Base-by-base conservation (phyloP, 176 grass and related monocot species). In the Aechmea fasciata region DNA sequence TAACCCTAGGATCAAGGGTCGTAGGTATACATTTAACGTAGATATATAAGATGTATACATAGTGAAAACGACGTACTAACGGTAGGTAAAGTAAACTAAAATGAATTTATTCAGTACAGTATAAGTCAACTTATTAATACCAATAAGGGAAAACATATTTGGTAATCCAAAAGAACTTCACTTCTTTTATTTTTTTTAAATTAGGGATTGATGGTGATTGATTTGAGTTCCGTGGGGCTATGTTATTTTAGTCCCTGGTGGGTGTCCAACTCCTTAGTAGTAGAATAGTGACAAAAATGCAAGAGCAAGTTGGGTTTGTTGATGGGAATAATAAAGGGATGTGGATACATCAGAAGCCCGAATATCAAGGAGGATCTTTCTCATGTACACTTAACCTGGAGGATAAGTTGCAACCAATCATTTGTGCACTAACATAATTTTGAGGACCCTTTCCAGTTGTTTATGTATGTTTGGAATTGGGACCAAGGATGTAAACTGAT, bases 221-320 rank as follows among this genome's bases (percentile, higher is more conserved):
- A 13, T 33, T 74, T 52, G 47, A 74, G 25, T 67, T 29, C 9
- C 26, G 3, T 11, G 14, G 33, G 20, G 15, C 13, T 11, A 13
- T 67, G 5, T 64, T 64, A 73, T 82, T 41, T 22, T 69, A 49
- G 10, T 69, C 64, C 47, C 49, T 49, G 26, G 67, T 87, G 72
- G 55, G 66, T 80, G 69, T 71, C 73, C 65, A 80, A 67, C 78
- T 78, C 13, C 62, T 54, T 15, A 29, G 26, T 68, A 74, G 25
- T 71, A 78, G 73, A 81, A 81, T 68, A 20, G 20, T 51, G 17
- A 47, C 73, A 15, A 75, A 77, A 77, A 76, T 69, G 72, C 13
- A 70, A 70, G 55, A 57, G 69, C 49, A 81, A 75, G 57, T 77
- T 70, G 68, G 41, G 62, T 70, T 67, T 69, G 24, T 9, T 41